Conservation (phyloP, 805 yeast genomes). For the Cyberlindnera galapagoensis region DNA sequence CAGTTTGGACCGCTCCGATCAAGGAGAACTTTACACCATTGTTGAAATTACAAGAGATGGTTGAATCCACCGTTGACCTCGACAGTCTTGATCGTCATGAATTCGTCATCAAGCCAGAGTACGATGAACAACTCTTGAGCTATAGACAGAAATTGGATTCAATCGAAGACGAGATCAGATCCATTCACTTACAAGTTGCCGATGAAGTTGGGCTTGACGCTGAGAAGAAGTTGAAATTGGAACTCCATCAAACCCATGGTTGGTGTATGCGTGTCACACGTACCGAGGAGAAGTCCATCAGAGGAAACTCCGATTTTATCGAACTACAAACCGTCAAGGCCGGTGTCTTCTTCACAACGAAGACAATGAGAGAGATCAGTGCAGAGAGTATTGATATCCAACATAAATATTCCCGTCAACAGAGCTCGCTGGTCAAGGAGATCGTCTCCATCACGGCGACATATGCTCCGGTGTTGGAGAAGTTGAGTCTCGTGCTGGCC, state of each 20-base stretch:
- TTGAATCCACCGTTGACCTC: constrained; percentile 88
- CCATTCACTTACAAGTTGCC: constrained; percentile 57
- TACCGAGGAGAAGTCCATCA: constrained; percentile 74
- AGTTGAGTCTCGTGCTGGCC: constrained; percentile 57
- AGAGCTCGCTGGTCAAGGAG: constrained; percentile 72
- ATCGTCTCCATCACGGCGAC: constrained; percentile 77
- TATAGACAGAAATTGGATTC: constrained; percentile 53
- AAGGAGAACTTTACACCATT: constrained; percentile 43
- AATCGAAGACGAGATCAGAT: constrained; percentile 47
- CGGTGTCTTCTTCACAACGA: constrained; percentile 87
- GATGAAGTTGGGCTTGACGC: constrained; percentile 75
- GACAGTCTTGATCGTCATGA: constrained; percentile 78
- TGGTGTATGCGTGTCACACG: constrained; percentile 94
- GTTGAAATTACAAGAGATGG: constrained; percentile 69
- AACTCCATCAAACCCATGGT: constrained; percentile 81
- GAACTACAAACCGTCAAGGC: constrained; percentile 92
- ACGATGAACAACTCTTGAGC: constrained; percentile 66
- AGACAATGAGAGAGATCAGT: constrained; percentile 52
- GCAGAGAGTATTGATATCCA: constrained; percentile 51
- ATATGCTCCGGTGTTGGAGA: constrained; percentile 71
- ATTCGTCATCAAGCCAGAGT: constrained; percentile 81
- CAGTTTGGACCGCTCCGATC: constrained; percentile 56
- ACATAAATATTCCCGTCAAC: constrained; percentile 66
- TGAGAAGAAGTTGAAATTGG: constrained; percentile 85
- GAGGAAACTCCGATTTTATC: constrained; percentile 52